Conservation (phyloP, 352 stramenopile species). For the Globisporangium mamillatum region DNA sequence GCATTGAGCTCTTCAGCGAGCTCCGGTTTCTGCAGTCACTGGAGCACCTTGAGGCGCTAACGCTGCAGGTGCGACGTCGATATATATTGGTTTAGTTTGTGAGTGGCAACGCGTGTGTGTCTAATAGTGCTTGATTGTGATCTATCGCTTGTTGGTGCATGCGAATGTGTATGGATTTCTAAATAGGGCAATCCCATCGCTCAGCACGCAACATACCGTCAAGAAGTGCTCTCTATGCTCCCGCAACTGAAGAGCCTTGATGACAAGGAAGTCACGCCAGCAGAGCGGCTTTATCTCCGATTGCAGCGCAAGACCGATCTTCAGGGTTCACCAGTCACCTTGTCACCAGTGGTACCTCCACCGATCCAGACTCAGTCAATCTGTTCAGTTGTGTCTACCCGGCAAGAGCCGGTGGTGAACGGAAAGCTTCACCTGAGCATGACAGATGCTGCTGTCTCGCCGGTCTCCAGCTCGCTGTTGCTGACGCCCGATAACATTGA, state of each 20-base stretch:
- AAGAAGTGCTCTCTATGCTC: constrained; percentile 54
- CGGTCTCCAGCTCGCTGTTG: constrained; percentile 9
- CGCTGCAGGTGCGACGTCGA: constrained; percentile 26
- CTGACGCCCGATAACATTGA: constrained; percentile 13
- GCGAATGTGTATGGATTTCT: neutral
- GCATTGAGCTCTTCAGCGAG: constrained; percentile 50
- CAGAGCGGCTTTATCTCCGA: constrained; percentile 46
- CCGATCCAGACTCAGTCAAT: constrained; percentile 2
- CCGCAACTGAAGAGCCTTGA: constrained; percentile 54
- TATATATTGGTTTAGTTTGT: neutral
- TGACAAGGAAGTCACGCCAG: constrained; percentile 33
- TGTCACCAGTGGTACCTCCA: constrained; percentile 2
- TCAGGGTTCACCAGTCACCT: constrained; percentile 5
- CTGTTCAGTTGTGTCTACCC: neutral
- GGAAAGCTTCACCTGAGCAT: neutral
- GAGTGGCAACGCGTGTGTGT: neutral
- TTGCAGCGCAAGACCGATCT: constrained; percentile 46
- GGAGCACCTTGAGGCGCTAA: constrained; percentile 35
- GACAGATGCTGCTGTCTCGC: constrained; percentile 10
- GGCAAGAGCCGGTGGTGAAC: neutral
- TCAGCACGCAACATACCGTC: constrained; percentile 31
- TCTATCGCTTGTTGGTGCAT: neutral
- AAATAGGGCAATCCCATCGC: constrained; percentile 56
- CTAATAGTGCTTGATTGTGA: neutral
- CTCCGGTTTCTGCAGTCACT: constrained; percentile 53